phyloP scores from a whole-genome alignment of 2,329 filamentous ascomycete genomes.

The Ophiostoma montium region DNA sequence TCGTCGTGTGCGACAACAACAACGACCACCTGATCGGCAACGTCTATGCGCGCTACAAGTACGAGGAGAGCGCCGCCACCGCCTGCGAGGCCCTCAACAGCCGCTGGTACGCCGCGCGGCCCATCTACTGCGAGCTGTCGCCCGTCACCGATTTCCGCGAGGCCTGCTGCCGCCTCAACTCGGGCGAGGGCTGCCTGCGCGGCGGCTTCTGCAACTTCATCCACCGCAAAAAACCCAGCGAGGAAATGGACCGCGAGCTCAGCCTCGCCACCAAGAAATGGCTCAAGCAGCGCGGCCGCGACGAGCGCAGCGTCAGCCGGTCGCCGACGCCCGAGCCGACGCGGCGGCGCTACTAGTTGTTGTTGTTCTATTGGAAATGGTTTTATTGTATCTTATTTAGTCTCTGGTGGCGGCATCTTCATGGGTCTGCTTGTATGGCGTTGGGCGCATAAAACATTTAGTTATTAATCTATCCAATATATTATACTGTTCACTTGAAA shows the following conservation, averaged over 20 bases:
- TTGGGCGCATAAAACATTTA: too few species aligned
- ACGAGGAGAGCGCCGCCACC: slow-evolving; percentile 88
- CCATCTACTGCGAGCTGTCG: slow-evolving; percentile 94
- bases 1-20: slow-evolving; percentile 98
- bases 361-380: slow-evolving; percentile 8
- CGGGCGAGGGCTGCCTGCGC: slow-evolving; percentile 85
- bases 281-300: slow-evolving; percentile 70
- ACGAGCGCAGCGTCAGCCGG: slow-evolving; percentile 66
- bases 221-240: slow-evolving; percentile 83
- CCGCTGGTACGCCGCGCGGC: slow-evolving; percentile 91
- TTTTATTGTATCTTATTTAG: neutral
- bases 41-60: slow-evolving; percentile 99
- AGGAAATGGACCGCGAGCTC: slow-evolving; percentile 80
- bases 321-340: slow-evolving; percentile 80
- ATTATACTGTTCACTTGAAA: neutral
- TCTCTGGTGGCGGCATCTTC: neutral
- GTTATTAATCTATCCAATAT: too few species aligned
- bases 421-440: neutral
- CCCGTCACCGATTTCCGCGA: slow-evolving; percentile 97
- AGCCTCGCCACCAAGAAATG: slow-evolving; percentile 90
- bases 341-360: slow-evolving; percentile 46
- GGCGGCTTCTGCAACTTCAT: slow-evolving; percentile 99
- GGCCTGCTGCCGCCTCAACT: slow-evolving; percentile 89
- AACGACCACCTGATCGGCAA: slow-evolving; percentile 99
- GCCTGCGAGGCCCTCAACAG: slow-evolving; percentile 90